Evolutionary conservation across 352 stramenopile genomes (phyloP).

Genomic region (Blastocystis sp.): DNA sequence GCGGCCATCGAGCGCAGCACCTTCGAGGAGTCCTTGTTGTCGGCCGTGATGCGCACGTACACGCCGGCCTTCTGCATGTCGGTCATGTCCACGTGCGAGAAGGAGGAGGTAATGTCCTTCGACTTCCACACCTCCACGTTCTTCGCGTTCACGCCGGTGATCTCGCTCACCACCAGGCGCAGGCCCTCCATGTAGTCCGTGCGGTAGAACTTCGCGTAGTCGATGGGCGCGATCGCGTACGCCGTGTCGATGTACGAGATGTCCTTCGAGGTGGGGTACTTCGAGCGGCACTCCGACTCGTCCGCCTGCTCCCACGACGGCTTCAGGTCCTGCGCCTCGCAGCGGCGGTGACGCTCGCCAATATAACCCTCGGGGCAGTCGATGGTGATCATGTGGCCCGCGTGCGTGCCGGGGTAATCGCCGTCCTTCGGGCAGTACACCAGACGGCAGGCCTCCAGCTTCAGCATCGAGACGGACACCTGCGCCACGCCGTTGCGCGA

Average conservation of each 20-base stretch:
- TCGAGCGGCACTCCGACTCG: constrained; percentile 40
- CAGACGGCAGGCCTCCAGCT: constrained; percentile 44
- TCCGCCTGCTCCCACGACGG: constrained; percentile 37
- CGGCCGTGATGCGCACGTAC: constrained; percentile 27
- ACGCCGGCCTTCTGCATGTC: constrained; percentile 6
- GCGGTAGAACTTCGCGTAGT: not conserved
- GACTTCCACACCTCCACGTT: constrained; percentile 54
- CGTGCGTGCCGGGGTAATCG: constrained; percentile 56
- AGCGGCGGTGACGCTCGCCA: constrained; percentile 56
- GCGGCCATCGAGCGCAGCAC: not conserved
- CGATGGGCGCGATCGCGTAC: constrained; percentile 32
- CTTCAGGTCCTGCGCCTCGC: constrained; percentile 25
- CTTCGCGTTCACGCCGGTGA: not conserved
- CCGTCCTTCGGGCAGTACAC: constrained; percentile 62
- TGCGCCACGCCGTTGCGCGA: constrained; percentile 20
- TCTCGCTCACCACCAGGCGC: not conserved
- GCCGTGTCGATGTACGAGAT: constrained; percentile 53
- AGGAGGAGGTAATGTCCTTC: constrained; percentile 57
- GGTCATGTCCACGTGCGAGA: constrained; percentile 1
- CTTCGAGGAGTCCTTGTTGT: not conserved
- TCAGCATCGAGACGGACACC: constrained; percentile 1
- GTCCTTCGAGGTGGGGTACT: constrained; percentile 42
- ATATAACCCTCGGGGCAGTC: constrained; percentile 58
- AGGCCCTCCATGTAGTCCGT: not conserved
- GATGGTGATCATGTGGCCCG: not conserved